Evolutionary conservation across 495 filamentous ascomycete species (phyloP).

Genomic region (Massariosphaeria phaeospora): DNA sequence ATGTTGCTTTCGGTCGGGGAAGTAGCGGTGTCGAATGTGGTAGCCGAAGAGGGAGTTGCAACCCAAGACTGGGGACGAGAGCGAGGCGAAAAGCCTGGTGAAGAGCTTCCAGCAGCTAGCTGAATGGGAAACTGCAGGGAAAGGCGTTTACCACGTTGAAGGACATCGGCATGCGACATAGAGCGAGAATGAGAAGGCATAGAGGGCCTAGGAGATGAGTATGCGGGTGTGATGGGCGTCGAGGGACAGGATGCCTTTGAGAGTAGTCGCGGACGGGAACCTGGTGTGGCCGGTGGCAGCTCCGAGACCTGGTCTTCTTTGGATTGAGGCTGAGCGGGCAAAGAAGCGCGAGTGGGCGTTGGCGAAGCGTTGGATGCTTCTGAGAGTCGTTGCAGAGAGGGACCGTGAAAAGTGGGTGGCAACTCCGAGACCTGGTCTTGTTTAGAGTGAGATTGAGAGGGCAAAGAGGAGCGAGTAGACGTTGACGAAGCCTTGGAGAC

Average conservation of each 20-base stretch:
- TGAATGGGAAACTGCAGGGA: slow-evolving; percentile 75
- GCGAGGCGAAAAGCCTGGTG: slow-evolving; percentile 27
- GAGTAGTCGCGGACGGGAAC: neutral
- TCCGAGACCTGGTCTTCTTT: neutral
- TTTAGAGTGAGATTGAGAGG: neutral
- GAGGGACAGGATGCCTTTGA: slow-evolving; percentile 2
- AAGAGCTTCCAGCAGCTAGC: slow-evolving; percentile 30
- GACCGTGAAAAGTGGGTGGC: neutral
- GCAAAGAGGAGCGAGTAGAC: no score
- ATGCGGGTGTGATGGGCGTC: neutral
- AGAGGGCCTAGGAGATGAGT: slow-evolving; percentile 5
- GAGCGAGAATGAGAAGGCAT: slow-evolving; percentile 31
- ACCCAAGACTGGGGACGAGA: slow-evolving; percentile 32
- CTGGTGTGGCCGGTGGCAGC: neutral
- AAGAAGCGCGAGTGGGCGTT: neutral
- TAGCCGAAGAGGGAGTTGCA: slow-evolving; percentile 33
- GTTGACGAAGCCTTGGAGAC: neutral
- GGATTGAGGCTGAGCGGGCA: neutral
- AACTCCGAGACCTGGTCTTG: neutral
- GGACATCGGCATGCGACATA: slow-evolving; percentile 35
- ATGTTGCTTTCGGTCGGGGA: slow-evolving; percentile 67
- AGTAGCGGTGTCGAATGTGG: slow-evolving; percentile 47
- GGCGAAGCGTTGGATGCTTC: neutral
- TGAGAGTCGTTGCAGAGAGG: neutral
- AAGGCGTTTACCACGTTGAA: slow-evolving; percentile 65